Percentiles rank a stretch among this genome's conserved stretches.
Conservation (phyloP, 495 filamentous ascomycete species). For the Podospora anserina region DNA sequence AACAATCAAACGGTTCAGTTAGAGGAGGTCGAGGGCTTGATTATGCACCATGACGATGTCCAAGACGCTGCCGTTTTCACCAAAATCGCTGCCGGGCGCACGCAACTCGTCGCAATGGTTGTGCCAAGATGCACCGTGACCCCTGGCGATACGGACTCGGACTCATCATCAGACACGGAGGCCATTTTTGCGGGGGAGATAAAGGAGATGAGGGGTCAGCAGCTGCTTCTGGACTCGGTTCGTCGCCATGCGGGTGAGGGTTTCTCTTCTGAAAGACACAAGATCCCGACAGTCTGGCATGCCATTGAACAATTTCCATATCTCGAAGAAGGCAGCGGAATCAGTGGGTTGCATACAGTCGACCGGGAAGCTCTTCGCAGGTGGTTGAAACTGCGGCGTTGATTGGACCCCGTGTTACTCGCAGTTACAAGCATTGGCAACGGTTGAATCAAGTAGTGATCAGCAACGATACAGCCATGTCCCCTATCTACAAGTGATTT, state of each 20-base stretch:
- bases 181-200: not conserved
- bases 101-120: not conserved
- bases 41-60: slow-evolving; percentile 1
- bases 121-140: not conserved
- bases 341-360: not conserved
- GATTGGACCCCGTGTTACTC: not conserved
- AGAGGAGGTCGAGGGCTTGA: not conserved
- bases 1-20: not conserved
- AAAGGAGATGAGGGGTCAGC: not conserved
- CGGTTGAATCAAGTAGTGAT: not conserved
- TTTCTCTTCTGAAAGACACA: not conserved
- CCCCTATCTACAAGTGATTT: not conserved
- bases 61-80: not conserved
- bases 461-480: not conserved
- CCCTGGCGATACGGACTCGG: not conserved
- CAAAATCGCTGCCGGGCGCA: not conserved
- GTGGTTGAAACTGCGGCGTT: not conserved
- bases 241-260: not conserved
- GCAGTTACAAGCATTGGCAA: not conserved
- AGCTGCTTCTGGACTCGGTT: not conserved
- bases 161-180: not conserved
- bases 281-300: not conserved
- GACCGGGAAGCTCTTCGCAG: not conserved
- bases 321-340: not conserved
- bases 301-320: not conserved